Evolutionary conservation across 1,284 basidiomycete genomes (phyloP), one percentile per base, ranked within the genome.

Genomic region (Pterula multifida): DNA sequence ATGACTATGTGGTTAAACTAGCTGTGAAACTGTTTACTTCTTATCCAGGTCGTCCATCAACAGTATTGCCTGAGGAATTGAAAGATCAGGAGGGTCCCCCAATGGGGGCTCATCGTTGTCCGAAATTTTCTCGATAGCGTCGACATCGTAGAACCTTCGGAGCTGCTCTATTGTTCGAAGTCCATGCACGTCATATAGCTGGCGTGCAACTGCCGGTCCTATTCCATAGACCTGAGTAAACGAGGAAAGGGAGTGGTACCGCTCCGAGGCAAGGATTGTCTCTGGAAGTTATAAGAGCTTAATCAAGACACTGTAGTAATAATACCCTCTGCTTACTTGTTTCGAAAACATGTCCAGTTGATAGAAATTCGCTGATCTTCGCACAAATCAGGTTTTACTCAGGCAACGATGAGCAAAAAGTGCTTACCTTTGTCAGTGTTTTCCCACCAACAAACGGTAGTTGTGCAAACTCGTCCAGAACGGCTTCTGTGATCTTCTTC

Each of bases 171-270:
- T 58, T 0, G 73, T 79, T 44, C 79, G 73, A 44, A 85, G 62
- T 2, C 81, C 79, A 23, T 73, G 66, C 4, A 42, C 39, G 21
- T 73, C 72, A 60, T 79, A 85, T 2, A 87, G 68, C 32, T 71
- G 65, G 3, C 77, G 73, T 2, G 85, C 83, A 1, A 73, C 83
- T n/a, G 67, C 63, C 0, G 84, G 69, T 3, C 86, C 87, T 28
- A 90, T 79, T 3, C 85, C 83, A 49, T 90, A 79, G 52, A 90
- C 65, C 1, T 72, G 68, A n/a, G 73, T 68, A 55, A 90, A 84
- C 0, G 67, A 58, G 0, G 71, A 71, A 2, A 89, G 68, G 0
- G 76, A 63, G 45, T 67, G 63, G 60, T 76, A 87, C 28, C 81
- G 74, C 39, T 69, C 58, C 1, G 78, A 77, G 2, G 59, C 56